These are phyloP conservation scores for Fusarium annulatum DNA, from an alignment of 2,329 filamentous ascomycete species.

Conservation along the genomic window DNA sequence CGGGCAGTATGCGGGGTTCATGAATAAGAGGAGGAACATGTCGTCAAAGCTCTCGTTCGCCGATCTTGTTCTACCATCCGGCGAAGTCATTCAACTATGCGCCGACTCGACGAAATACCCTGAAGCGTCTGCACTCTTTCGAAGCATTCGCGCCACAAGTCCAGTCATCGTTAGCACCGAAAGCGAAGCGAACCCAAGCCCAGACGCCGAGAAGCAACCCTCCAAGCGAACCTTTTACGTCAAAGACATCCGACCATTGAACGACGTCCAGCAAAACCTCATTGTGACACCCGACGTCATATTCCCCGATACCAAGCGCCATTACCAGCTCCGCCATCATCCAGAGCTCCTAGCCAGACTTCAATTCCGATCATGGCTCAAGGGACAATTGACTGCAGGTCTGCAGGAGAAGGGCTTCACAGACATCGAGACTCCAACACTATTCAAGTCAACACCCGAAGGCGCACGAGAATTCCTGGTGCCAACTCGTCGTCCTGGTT, in stretches of 20 bases:
- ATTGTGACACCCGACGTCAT: constrained; percentile 79
- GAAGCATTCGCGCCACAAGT: constrained; percentile 60
- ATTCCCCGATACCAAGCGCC: constrained; percentile 79
- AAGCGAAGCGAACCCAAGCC: constrained; percentile 41
- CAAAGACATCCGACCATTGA: constrained; percentile 60
- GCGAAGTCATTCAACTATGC: constrained; percentile 59
- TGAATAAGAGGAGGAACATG: constrained; percentile 75
- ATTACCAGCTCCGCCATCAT: constrained; percentile 87
- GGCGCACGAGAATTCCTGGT: constrained; percentile 95
- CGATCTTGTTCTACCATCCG: constrained; percentile 57
- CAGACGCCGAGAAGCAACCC: constrained; percentile 34
- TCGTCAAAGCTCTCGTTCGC: constrained; percentile 78
- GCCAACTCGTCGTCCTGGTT: constrained; percentile 79
- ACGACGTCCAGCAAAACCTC: constrained; percentile 67
- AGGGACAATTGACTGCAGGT: constrained; percentile 61
- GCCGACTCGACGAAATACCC: constrained; percentile 53
- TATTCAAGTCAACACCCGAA: constrained; percentile 98
- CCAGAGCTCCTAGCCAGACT: constrained; percentile 74
- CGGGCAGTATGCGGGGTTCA: constrained; percentile 66
- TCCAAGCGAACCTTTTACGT: constrained; percentile 70
- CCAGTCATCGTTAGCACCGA: constrained; percentile 62
- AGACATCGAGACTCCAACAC: constrained; percentile 89
- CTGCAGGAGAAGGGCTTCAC: constrained; percentile 71
- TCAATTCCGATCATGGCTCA: constrained; percentile 72
- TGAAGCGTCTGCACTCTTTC: constrained; percentile 56